Evolutionary conservation across 495 filamentous ascomycete genomes (phyloP).

Genomic region (Hypoxylon lienhwacheense): DNA sequence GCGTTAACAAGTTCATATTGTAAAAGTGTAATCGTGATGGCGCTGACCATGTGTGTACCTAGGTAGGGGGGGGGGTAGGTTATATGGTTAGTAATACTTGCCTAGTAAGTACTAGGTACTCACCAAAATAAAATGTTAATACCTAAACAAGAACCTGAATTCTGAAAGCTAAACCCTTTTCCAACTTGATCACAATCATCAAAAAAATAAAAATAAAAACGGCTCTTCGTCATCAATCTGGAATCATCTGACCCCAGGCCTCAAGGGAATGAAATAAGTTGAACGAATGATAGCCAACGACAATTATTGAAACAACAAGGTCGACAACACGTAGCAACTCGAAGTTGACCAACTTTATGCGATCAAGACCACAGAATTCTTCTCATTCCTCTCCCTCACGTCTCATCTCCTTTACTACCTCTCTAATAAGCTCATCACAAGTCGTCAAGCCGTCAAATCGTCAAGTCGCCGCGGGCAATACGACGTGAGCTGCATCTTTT

Average conservation of each 20-base stretch:
- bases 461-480: constrained; percentile 10
- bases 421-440: constrained; percentile 21
- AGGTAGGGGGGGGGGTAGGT: no score
- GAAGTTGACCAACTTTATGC: not conserved
- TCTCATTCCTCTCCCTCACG: not conserved
- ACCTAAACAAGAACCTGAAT: not conserved
- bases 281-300: constrained; percentile 1
- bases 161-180: no score
- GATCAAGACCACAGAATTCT: not conserved
- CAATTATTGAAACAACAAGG: not conserved
- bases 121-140: not conserved
- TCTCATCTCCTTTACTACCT: not conserved
- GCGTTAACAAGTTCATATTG: no score
- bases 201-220: no score
- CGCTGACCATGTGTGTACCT: no score
- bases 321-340: constrained; percentile 16
- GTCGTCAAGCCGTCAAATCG: no score
- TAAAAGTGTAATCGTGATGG: no score
- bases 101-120: no score
- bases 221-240: constrained; percentile 22
- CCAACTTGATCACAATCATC: no score
- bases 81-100: no score
- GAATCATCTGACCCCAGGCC: constrained; percentile 20
- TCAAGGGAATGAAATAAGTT: constrained; percentile 4
- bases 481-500: constrained; percentile 29